Conservation (phyloP, 257 asterid species). For the Gentiana straminea region DNA sequence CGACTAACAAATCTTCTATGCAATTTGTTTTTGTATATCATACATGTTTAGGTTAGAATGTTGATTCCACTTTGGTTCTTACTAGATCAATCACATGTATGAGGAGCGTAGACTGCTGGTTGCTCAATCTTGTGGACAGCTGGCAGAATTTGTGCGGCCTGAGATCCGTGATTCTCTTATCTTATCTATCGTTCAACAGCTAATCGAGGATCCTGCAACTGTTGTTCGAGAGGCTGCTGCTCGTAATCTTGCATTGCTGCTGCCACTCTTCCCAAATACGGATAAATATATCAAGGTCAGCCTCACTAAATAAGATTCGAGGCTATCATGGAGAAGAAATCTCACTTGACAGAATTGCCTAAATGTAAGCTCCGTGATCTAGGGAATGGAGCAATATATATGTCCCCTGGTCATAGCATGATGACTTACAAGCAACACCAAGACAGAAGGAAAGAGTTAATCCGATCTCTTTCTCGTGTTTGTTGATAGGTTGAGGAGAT, state of each 20-base stretch:
- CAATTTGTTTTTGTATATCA: not conserved
- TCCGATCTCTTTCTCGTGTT: slow-evolving; percentile 30
- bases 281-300: slow-evolving; percentile 99
- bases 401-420: slow-evolving; percentile 52
- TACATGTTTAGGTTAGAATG: slow-evolving; percentile 1
- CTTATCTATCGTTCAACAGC: slow-evolving; percentile 95
- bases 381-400: slow-evolving; percentile 67
- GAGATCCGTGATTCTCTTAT: slow-evolving; percentile 98
- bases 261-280: slow-evolving; percentile 86
- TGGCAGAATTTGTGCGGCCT: slow-evolving; percentile 87
- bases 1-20: slow-evolving; percentile 12
- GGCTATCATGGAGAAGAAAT: slow-evolving; percentile 98
- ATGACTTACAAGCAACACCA: slow-evolving; percentile 27
- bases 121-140: slow-evolving; percentile 99
- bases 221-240: slow-evolving; percentile 99
- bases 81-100: slow-evolving; percentile 93
- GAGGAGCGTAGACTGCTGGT: slow-evolving; percentile 99
- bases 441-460: slow-evolving; percentile 16
- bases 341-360: slow-evolving; percentile 84
- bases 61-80: slow-evolving; percentile 7
- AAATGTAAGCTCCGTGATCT: slow-evolving; percentile 98
- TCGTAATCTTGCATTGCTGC: slow-evolving; percentile 90
- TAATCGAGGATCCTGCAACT: slow-evolving; percentile 93
- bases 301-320: slow-evolving; percentile 99
- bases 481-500: slow-evolving; percentile 89